Conservation (phyloP, 805 yeast species). For the Henningerozyma blattae region DNA sequence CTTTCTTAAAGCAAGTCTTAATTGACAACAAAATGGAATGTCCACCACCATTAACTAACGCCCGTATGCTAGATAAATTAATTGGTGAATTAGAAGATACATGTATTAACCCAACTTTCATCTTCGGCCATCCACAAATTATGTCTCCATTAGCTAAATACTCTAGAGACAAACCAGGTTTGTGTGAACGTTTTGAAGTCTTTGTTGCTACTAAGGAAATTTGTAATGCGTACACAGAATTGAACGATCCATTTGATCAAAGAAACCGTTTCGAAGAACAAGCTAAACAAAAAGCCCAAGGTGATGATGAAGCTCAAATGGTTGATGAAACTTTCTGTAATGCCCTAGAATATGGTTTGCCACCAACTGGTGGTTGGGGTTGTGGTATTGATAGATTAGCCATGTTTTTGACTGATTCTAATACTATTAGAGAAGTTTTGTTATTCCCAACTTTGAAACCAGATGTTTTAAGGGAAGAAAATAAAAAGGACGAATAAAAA, state of each 20-base stretch:
- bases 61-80: slow-evolving; percentile 96
- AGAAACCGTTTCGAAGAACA: slow-evolving; percentile 97
- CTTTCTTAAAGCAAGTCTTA: slow-evolving; percentile 72
- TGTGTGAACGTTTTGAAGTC: slow-evolving; percentile 97
- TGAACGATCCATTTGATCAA: slow-evolving; percentile 98
- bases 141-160: slow-evolving; percentile 99
- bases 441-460: slow-evolving; percentile 99
- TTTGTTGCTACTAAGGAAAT: slow-evolving; percentile 98
- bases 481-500: slow-evolving; percentile 19
- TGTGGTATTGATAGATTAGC: slow-evolving; percentile 97
- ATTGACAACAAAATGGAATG: slow-evolving; percentile 77
- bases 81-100: slow-evolving; percentile 94
- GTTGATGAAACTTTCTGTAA: slow-evolving; percentile 95
- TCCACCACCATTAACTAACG: slow-evolving; percentile 85
- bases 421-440: slow-evolving; percentile 94
- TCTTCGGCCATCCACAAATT: slow-evolving; percentile 98
- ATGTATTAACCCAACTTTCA: slow-evolving; percentile 93
- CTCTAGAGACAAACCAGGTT: slow-evolving; percentile 83
- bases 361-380: slow-evolving; percentile 99
- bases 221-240: slow-evolving; percentile 95
- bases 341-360: slow-evolving; percentile 95
- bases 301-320: slow-evolving; percentile 97
- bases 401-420: slow-evolving; percentile 94
- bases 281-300: slow-evolving; percentile 96
- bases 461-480: slow-evolving; percentile 37